phyloP scores from a whole-genome alignment of 441 rosid genomes.

The Flueggea neowawraea region DNA sequence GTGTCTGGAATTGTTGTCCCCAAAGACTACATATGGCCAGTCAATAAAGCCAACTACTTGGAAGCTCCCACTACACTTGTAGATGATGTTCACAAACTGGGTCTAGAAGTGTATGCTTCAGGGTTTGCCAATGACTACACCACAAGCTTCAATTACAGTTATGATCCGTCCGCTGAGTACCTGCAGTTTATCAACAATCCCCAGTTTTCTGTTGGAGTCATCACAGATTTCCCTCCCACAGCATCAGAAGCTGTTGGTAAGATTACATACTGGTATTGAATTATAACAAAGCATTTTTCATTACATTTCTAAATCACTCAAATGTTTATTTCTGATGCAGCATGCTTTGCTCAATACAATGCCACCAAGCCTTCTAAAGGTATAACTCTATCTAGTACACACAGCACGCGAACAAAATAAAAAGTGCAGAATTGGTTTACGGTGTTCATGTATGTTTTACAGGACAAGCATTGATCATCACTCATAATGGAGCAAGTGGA shows the following conservation, averaged over 20 bases:
- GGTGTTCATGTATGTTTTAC: constrained; percentile 1
- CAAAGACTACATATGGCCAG: constrained; percentile 69
- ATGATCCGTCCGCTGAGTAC: constrained; percentile 73
- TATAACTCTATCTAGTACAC: constrained; percentile 7
- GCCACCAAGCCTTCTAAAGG: constrained; percentile 27
- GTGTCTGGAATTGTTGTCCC: constrained; percentile 83
- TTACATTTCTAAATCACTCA: constrained; percentile 1
- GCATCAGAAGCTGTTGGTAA: constrained; percentile 74
- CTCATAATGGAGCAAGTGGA: constrained; percentile 93
- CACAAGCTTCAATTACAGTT: constrained; percentile 57
- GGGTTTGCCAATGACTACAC: constrained; percentile 71
- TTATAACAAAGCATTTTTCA: neutral
- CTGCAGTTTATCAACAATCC: constrained; percentile 54
- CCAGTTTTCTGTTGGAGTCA: constrained; percentile 61
- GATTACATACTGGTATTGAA: constrained; percentile 1
- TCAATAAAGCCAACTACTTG: constrained; percentile 41
- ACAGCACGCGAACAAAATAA: neutral
- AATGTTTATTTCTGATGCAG: constrained; percentile 33
- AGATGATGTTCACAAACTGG: constrained; percentile 67
- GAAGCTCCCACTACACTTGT: constrained; percentile 13
- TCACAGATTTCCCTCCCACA: constrained; percentile 82
- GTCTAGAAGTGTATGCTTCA: constrained; percentile 68
- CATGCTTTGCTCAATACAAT: constrained; percentile 47
- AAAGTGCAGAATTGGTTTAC: neutral
- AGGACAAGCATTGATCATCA: constrained; percentile 55